A percentile compares a stretch with the other conserved stretches of the same genome.
These are phyloP conservation scores for Gnomoniopsis sp. DNA, from an alignment of 2,329 filamentous ascomycete species.

Conservation along the genomic window DNA sequence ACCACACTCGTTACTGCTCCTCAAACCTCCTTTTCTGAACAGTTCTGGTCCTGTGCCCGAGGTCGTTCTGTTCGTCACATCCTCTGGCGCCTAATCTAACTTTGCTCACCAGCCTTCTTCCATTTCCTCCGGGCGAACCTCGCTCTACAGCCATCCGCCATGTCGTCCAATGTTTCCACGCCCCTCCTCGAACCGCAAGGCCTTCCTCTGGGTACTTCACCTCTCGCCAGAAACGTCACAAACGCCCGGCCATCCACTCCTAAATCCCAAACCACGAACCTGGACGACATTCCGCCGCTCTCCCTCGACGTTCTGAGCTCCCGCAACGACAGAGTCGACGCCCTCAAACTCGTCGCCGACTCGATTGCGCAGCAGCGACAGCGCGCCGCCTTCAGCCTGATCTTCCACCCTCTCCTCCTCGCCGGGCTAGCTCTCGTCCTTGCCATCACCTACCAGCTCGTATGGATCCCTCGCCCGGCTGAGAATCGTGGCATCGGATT, in stretches of 20 bases:
- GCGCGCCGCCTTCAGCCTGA: slow-evolving; percentile 57
- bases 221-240: slow-evolving; percentile 26
- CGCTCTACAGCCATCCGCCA: slow-evolving; percentile 58
- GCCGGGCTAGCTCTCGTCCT: slow-evolving; percentile 43
- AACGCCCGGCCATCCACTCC: slow-evolving; percentile 29
- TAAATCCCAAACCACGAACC: slow-evolving; percentile 25
- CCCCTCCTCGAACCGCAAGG: slow-evolving; percentile 53
- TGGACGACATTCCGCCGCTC: slow-evolving; percentile 59
- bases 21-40: no score
- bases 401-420: slow-evolving; percentile 59
- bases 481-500: slow-evolving; percentile 48
- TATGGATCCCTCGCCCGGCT: slow-evolving; percentile 34
- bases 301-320: slow-evolving; percentile 54
- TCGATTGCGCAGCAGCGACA: slow-evolving; percentile 80
- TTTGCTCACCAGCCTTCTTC: slow-evolving; percentile 66
- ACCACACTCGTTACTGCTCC: neutral
- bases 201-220: slow-evolving; percentile 28
- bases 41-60: neutral
- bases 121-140: slow-evolving; percentile 79
- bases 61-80: neutral
- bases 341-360: slow-evolving; percentile 73
- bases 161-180: slow-evolving; percentile 63
- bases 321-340: slow-evolving; percentile 60
- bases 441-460: slow-evolving; percentile 42
- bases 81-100: slow-evolving; percentile 16